phyloP scores from a whole-genome alignment of 768 basidiomycete species.

The Termitomyces sp. region DNA sequence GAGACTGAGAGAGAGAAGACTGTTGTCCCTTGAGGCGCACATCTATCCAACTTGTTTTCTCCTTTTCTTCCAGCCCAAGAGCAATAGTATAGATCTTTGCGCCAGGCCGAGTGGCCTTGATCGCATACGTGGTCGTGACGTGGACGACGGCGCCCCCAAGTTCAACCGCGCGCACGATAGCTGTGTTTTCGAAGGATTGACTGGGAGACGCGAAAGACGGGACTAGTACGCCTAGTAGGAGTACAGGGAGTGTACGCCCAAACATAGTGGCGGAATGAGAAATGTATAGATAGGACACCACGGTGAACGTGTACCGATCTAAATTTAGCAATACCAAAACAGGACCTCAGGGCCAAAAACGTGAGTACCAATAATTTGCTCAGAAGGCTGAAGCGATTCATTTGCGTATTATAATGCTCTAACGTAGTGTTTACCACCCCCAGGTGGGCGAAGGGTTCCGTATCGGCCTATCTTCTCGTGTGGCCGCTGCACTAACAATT shows the following conservation, averaged over 20 bases:
- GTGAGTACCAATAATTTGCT: background rate
- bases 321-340: constrained; percentile 16
- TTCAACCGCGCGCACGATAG: constrained; percentile 83
- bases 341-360: background rate
- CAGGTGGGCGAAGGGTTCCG: constrained; percentile 68
- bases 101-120: constrained; percentile 62
- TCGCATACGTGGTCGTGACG: constrained; percentile 84
- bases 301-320: constrained; percentile 24
- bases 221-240: constrained; percentile 36
- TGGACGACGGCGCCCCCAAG: constrained; percentile 85
- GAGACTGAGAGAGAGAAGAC: constrained; percentile 42
- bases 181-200: constrained; percentile 80
- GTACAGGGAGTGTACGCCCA: constrained; percentile 42
- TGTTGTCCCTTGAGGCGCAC: constrained; percentile 73
- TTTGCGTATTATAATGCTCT: constrained; percentile 5
- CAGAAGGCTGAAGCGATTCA: background rate
- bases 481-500: constrained; percentile 75
- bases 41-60: constrained; percentile 72
- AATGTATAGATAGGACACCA: constrained; percentile 23
- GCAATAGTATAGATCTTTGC: constrained; percentile 65
- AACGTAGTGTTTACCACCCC: constrained; percentile 58
- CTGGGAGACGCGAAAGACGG: constrained; percentile 30
- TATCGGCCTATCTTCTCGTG: constrained; percentile 76
- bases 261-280: constrained; percentile 25
- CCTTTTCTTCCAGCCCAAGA: constrained; percentile 55